Evolutionary conservation across 2,329 filamentous ascomycete species (phyloP).

Genomic region (Paradendryphiella salina): DNA sequence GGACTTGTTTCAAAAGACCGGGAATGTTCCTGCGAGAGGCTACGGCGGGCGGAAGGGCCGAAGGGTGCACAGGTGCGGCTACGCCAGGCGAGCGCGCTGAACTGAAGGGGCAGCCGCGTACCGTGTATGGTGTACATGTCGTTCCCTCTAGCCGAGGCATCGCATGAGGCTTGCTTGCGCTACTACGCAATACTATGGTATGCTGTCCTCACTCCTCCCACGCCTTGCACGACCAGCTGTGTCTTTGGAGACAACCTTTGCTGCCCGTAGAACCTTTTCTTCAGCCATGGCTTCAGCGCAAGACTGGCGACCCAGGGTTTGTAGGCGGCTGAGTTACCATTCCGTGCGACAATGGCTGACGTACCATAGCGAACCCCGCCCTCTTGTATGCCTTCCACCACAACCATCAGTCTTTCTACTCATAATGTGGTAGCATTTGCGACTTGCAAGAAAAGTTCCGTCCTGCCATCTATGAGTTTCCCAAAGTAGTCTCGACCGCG

Average conservation of each 20-base stretch:
- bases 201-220: constrained; percentile 19
- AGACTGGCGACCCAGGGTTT: constrained; percentile 34
- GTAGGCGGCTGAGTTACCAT: constrained; percentile 27
- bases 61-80: neutral
- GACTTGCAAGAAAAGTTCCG: constrained; percentile 95
- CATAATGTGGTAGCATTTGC: constrained; percentile 68
- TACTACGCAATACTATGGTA: constrained; percentile 5
- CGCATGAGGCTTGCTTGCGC: neutral
- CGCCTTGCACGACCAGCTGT: constrained; percentile 12
- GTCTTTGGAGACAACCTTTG: neutral
- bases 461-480: constrained; percentile 78
- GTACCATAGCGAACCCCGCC: constrained; percentile 43
- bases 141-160: constrained; percentile 21
- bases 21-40: constrained; percentile 6
- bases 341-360: constrained; percentile 29
- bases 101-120: constrained; percentile 12
- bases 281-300: constrained; percentile 39
- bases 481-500: constrained; percentile 65
- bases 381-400: constrained; percentile 42
- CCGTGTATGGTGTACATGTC: constrained; percentile 11
- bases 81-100: constrained; percentile 17
- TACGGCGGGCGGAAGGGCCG: neutral
- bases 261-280: constrained; percentile 10
- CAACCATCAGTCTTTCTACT: constrained; percentile 17
- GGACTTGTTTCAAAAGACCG: constrained; percentile 18